Base-by-base conservation (phyloP, 2,329 filamentous ascomycete species). In the Neurospora crassa region DNA sequence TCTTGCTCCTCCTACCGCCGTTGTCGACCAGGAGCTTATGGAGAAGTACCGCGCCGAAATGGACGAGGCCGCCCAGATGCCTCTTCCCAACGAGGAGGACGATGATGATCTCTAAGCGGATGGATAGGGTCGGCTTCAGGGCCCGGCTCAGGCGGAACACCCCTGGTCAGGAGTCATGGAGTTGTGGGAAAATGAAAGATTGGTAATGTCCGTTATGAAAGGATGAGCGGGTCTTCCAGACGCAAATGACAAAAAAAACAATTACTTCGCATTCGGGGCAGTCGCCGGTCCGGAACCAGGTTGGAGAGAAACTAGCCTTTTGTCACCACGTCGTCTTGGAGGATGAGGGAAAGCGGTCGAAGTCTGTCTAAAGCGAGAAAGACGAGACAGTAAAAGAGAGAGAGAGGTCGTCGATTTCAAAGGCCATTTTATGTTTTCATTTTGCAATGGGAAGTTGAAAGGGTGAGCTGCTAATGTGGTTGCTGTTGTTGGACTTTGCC, bases 1-100 rank as follows among this genome's bases (percentile, higher is more conserved):
- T 78, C 91, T 99, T 78, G 96, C 95, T 76, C 96, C 96, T 78
- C 94, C 96, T 74, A 95, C 96, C 82, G 93, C 95, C 78, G 85
- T 90, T 81, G 93, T 99, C 83, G 93, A 98, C 84, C 88, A 92
- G 84, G 88, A 86, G 71, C 90, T 96, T 76, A 88, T 97, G 79
- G 87, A 88, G 78, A 83, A 93, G 85, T 97, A 97, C 88, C 86
- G 91, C 83, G 86, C 91, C 83, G 96, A 99, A 87, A 97, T 99
- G 93, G 83, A 88, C 74, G 88, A 87, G 69, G 96, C 96, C 75
- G 89, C 91, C 74, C 78, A 87, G 75, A 89, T 92, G 89, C 94
- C 96, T 79, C 92, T 99, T 79, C 96, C 96, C 76, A 94, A 94
- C 80, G 96, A 98, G 88, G 92, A 96, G 76, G 95, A 97, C 78